Evolutionary conservation across 208 protist genomes (phyloP).

Genomic region (Crithidia brevicula): DNA sequence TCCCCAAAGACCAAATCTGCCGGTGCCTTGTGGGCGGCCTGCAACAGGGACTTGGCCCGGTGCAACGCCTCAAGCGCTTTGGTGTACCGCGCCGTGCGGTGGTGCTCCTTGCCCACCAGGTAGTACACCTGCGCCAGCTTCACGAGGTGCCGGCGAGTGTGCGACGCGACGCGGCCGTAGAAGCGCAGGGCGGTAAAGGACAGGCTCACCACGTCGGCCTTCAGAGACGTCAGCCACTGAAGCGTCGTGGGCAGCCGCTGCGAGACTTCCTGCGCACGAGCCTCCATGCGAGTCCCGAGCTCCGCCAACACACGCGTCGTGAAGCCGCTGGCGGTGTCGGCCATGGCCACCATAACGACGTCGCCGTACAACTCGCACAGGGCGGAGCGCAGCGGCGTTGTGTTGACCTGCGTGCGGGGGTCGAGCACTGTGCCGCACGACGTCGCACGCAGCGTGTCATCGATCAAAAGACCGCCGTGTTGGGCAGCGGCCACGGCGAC

Average conservation of each 20-base stretch:
- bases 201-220: constrained; percentile 55
- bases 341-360: constrained; percentile 69
- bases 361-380: constrained; percentile 82
- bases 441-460: background rate
- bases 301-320: constrained; percentile 61
- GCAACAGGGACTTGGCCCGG: constrained; percentile 62
- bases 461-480: background rate
- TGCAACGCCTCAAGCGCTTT: constrained; percentile 84
- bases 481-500: constrained; percentile 12
- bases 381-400: constrained; percentile 42
- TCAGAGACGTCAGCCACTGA: constrained; percentile 59
- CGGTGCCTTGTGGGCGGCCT: constrained; percentile 41
- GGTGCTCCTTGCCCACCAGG: constrained; percentile 65
- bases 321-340: constrained; percentile 53
- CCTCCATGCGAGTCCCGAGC: constrained; percentile 46
- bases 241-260: constrained; percentile 46
- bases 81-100: constrained; percentile 69
- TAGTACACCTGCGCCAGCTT: constrained; percentile 82
- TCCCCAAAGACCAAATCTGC: constrained; percentile 50
- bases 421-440: constrained; percentile 40
- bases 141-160: constrained; percentile 47
- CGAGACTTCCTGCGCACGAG: constrained; percentile 29
- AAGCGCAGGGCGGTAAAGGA: constrained; percentile 83
- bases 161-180: constrained; percentile 49
- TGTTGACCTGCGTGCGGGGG: constrained; percentile 47